A percentile compares a stretch with the other conserved stretches of the same genome.
Evolutionary conservation across 371 early-diverging fungal species (phyloP).

Genomic region (Rhizopus microsporus): DNA sequence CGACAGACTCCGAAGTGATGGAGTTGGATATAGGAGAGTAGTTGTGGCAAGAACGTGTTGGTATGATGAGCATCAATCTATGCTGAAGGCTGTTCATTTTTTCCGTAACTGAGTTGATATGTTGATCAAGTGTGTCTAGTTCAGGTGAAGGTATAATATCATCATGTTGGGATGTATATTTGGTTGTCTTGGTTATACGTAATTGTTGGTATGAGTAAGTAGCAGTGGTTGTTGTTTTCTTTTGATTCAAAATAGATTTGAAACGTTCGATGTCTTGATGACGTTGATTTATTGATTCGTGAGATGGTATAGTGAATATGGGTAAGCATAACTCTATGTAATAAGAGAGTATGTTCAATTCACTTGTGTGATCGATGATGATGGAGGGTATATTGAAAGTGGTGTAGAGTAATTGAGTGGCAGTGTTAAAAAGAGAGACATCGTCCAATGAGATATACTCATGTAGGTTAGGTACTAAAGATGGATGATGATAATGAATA

Average conservation of each 20-base stretch:
- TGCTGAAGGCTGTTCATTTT: slow-evolving; percentile 37
- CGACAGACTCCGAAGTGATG: slow-evolving; percentile 16
- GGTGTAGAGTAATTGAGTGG: slow-evolving; percentile 26
- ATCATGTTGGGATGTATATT: slow-evolving; percentile 15
- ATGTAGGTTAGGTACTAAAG: slow-evolving; percentile 55
- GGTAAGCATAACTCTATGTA: slow-evolving; percentile 7
- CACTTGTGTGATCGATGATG: slow-evolving; percentile 12
- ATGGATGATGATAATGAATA: slow-evolving; percentile 66
- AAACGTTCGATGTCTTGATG: slow-evolving; percentile 24
- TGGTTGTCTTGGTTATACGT: slow-evolving; percentile 39
- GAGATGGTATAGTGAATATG: slow-evolving; percentile 9
- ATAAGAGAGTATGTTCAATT: slow-evolving; percentile 2
- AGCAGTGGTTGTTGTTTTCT: slow-evolving; percentile 29
- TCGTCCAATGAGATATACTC: slow-evolving; percentile 17
- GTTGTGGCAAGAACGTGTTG: slow-evolving; percentile 29
- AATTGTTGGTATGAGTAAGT: slow-evolving; percentile 41
- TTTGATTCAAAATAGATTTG: slow-evolving; percentile 8
- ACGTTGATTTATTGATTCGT: slow-evolving; percentile 15
- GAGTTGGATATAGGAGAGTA: slow-evolving; percentile 12
- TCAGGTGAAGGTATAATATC: slow-evolving; percentile 9
- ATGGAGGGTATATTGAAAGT: slow-evolving; percentile 25
- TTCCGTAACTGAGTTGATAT: slow-evolving; percentile 25
- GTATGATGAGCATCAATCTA: slow-evolving; percentile 31
- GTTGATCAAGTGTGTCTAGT: slow-evolving; percentile 32
- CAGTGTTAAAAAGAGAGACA: slow-evolving; percentile 9